Evolutionary conservation across 176 grass and related monocot species (phyloP).

Genomic region (Cenchrus fungigraminus): DNA sequence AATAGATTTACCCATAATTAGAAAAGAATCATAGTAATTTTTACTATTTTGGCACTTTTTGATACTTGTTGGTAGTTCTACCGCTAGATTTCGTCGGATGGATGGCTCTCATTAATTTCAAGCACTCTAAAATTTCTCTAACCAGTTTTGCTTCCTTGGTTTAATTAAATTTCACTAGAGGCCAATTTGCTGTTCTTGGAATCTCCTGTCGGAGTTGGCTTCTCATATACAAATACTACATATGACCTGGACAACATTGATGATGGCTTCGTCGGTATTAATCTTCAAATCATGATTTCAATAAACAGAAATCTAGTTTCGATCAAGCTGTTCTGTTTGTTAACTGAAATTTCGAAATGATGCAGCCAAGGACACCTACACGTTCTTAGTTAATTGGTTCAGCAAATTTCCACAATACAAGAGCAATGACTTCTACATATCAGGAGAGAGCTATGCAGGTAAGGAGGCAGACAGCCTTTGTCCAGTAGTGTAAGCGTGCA

Average conservation of each 20-base stretch:
- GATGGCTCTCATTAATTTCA: no score
- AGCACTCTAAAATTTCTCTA: no score
- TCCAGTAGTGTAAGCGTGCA: constrained; percentile 41
- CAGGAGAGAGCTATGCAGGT: constrained; percentile 64
- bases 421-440: constrained; percentile 50
- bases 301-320: neutral
- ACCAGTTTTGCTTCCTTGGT: neutral
- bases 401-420: constrained; percentile 55
- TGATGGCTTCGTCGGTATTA: constrained; percentile 41
- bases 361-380: constrained; percentile 48
- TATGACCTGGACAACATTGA: constrained; percentile 43
- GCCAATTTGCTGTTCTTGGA: constrained; percentile 52
- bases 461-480: constrained; percentile 22
- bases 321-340: neutral
- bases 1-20: no score
- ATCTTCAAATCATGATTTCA: neutral
- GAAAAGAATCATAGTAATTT: no score
- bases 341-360: constrained; percentile 11
- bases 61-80: no score
- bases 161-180: constrained; percentile 17
- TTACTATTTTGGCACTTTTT: no score
- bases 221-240: constrained; percentile 53
- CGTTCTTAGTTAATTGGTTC: constrained; percentile 53
- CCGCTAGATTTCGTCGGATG: no score
- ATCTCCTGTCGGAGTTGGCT: constrained; percentile 54